Conservation (phyloP, 805 yeast genomes). For the Saturnispora dispora region DNA sequence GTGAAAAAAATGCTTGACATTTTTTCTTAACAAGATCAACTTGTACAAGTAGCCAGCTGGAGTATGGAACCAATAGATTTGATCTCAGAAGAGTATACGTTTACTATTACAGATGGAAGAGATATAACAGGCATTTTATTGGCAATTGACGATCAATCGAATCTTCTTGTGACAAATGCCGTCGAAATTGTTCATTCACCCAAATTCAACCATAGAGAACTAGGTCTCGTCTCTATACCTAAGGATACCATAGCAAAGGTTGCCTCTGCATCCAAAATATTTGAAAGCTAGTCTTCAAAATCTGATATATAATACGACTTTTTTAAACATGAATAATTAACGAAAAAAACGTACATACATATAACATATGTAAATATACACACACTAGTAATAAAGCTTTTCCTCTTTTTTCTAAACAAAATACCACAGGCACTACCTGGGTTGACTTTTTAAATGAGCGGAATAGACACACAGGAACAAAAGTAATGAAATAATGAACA, state of each 20-base stretch:
- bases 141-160: slow-evolving; percentile 37
- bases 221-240: slow-evolving; percentile 51
- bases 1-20: background rate
- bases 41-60: background rate
- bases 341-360: background rate
- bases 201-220: slow-evolving; percentile 23
- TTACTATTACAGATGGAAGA: slow-evolving; percentile 27
- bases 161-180: slow-evolving; percentile 33
- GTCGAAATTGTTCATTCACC: slow-evolving; percentile 18
- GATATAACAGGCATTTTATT: slow-evolving; percentile 30
- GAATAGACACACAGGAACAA: background rate
- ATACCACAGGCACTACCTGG: background rate
- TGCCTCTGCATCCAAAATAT: slow-evolving; percentile 14
- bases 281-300: background rate
- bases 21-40: background rate
- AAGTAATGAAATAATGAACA: background rate
- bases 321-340: background rate
- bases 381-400: background rate
- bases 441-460: background rate
- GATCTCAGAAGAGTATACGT: slow-evolving; percentile 25
- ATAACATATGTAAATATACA: background rate
- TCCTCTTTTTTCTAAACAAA: background rate
- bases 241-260: slow-evolving; percentile 29
- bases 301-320: background rate
- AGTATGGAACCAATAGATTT: slow-evolving; percentile 22